A percentile compares a stretch with the other conserved stretches of the same genome.
phyloP scores from a whole-genome alignment of 1,139 yeast genomes.

The Magnusiomyces sp. region DNA sequence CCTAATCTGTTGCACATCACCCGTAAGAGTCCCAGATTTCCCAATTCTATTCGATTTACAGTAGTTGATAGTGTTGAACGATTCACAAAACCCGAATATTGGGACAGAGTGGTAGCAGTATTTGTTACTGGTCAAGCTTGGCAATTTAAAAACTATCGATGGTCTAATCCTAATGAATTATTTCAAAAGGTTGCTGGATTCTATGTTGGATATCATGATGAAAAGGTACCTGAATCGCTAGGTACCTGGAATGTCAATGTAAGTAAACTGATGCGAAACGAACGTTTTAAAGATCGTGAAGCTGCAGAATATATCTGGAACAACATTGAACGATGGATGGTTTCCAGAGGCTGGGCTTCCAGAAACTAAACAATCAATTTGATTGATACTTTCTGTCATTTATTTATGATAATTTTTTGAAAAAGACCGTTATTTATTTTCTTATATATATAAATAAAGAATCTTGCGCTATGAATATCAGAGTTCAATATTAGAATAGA shows the following conservation, averaged over 20 bases:
- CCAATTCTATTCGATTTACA: slow-evolving; percentile 48
- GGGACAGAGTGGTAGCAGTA: slow-evolving; percentile 90
- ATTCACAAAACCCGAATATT: slow-evolving; percentile 89
- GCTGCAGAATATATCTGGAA: slow-evolving; percentile 82
- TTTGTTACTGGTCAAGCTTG: slow-evolving; percentile 96
- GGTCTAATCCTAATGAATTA: slow-evolving; percentile 68
- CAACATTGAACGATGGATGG: slow-evolving; percentile 33
- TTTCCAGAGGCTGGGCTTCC: slow-evolving; percentile 29
- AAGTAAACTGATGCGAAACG: slow-evolving; percentile 68
- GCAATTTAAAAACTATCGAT: slow-evolving; percentile 88
- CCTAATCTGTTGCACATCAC: slow-evolving; percentile 44
- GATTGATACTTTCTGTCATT: too few relatives aligned
- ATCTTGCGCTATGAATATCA: too few relatives aligned
- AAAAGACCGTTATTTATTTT: too few relatives aligned
- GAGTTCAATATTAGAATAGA: too few relatives aligned
- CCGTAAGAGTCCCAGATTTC: slow-evolving; percentile 50
- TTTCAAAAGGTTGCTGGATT: slow-evolving; percentile 84
- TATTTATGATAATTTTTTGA: too few relatives aligned
- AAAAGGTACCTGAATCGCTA: slow-evolving; percentile 65
- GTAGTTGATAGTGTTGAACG: slow-evolving; percentile 84
- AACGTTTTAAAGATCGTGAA: slow-evolving; percentile 83
- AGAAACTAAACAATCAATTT: too few relatives aligned
- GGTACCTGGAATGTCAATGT: slow-evolving; percentile 83
- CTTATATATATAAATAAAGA: too few relatives aligned
- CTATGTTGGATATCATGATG: slow-evolving; percentile 68